phyloP scores from a whole-genome alignment of 2,329 filamentous ascomycete genomes.

The Coniochaeta ligniaria region DNA sequence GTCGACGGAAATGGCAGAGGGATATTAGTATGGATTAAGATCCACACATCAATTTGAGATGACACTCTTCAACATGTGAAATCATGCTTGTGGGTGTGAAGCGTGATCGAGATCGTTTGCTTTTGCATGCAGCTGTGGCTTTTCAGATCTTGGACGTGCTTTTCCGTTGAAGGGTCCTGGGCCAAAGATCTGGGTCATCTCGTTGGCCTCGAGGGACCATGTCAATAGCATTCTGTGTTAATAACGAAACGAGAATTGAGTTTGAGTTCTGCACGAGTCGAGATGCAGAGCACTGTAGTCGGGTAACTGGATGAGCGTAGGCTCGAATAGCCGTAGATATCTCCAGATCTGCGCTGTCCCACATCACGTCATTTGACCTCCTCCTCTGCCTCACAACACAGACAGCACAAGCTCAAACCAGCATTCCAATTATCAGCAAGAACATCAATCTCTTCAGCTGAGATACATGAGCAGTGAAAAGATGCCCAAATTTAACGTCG shows the following conservation, averaged over 20 bases:
- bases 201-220: not conserved
- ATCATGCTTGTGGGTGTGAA: not conserved
- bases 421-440: not conserved
- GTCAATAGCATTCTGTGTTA: not conserved
- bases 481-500: slow-evolving; percentile 20
- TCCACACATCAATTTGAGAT: not conserved
- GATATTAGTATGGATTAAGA: not conserved
- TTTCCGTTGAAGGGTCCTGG: too few species aligned
- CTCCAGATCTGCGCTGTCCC: not conserved
- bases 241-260: not conserved
- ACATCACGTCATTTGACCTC: not conserved
- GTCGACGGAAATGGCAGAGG: not conserved
- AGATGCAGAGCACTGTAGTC: not conserved
- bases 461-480: not conserved
- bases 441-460: not conserved
- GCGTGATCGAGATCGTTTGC: not conserved
- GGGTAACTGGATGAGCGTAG: too few species aligned
- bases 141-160: not conserved
- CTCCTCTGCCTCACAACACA: not conserved
- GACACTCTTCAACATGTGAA: not conserved
- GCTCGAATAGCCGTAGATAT: not conserved
- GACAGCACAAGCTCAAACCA: not conserved
- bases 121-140: not conserved
- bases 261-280: not conserved
- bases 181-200: too few species aligned